Percentiles rank a stretch among this genome's conserved stretches.
These are phyloP conservation scores for Geotrichum australiense DNA, from an alignment of 1,139 yeast genomes.

Conservation along the genomic window DNA sequence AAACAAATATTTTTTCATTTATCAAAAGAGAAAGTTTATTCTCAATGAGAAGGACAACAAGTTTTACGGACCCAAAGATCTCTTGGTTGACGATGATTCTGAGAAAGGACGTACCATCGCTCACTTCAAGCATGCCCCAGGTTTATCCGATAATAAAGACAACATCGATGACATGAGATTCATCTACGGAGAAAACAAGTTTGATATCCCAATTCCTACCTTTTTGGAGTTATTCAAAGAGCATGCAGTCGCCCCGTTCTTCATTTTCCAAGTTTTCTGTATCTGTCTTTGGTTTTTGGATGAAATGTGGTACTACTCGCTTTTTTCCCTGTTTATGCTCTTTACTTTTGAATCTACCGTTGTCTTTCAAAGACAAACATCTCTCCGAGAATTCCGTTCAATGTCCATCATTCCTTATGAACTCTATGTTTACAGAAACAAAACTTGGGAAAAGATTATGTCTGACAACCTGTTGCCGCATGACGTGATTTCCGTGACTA, in stretches of 20 bases:
- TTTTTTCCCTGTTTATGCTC: constrained; percentile 87
- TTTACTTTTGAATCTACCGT: constrained; percentile 91
- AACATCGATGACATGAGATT: constrained; percentile 51
- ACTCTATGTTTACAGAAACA: constrained; percentile 64
- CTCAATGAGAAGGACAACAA: constrained; percentile 47
- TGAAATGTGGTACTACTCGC: constrained; percentile 93
- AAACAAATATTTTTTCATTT: constrained; percentile 43
- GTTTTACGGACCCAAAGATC: constrained; percentile 66
- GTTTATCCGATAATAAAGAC: constrained; percentile 44
- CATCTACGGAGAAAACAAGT: constrained; percentile 74
- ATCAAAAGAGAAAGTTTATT: constrained; percentile 89
- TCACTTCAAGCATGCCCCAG: constrained; percentile 31
- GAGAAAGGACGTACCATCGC: constrained; percentile 51
- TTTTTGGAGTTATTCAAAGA: constrained; percentile 87
- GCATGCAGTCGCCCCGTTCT: constrained; percentile 97
- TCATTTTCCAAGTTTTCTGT: constrained; percentile 92
- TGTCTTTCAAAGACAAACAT: constrained; percentile 84
- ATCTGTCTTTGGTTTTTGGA: constrained; percentile 96
- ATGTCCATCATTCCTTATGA: constrained; percentile 95
- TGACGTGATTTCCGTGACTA: constrained; percentile 78
- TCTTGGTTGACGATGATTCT: constrained; percentile 57
- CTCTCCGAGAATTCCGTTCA: constrained; percentile 90
- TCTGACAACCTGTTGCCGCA: constrained; percentile 84
- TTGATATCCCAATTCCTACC: constrained; percentile 93
- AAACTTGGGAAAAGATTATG: constrained; percentile 60